Evolutionary conservation across 2,329 filamentous ascomycete species (phyloP), one percentile per base, ranked within the genome.

Genomic region (Microcyclospora tardicrescens): DNA sequence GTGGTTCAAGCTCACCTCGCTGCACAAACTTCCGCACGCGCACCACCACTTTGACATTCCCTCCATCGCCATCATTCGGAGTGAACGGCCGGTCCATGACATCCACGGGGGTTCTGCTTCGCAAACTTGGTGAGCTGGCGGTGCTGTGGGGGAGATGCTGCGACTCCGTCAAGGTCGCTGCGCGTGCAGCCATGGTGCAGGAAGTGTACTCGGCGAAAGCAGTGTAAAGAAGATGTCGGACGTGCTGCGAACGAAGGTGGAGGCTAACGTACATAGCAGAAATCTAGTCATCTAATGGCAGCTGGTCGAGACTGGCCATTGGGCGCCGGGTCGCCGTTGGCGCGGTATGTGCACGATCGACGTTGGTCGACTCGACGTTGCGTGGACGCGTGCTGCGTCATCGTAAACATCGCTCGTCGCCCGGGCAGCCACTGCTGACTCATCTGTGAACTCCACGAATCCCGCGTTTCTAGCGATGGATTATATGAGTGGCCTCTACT

Each of bases 11-110:
- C 43, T 11, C 51, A 66, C 66, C 66, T 62, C 66, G 55, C 47
- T 56, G 56, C 33, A 69, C 50, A 48, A 68, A 68, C 37, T 63
- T 65, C 42, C 66, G 55, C 43, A 66, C 66, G 38, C 66, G 56
- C 43, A 69, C 66, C 10, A 69, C 66, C 37, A 69, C 66, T 55
- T 69, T 69, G 51, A 69, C 66, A 46, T 69, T 68, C 40, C 65
- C 65, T 8, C 60, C 59, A 34, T 66, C 65, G 39, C 59, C 58
- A 16, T 59, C 52, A 36, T 52, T 50, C 16, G 61, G 54, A 35
- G 55, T 54, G 13, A 44, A 43, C 11, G 53, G 54, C 13, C 53
- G 42, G 34, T 50, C 48, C 51, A 58, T 45, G 44, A 46, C 34
- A 55, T 58, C 44, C 50, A 49, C 45, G 10, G 61, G 56, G 36